Evolutionary conservation across 108 stramenopile genomes (phyloP).

Genomic region (Skeletonema costatum): DNA sequence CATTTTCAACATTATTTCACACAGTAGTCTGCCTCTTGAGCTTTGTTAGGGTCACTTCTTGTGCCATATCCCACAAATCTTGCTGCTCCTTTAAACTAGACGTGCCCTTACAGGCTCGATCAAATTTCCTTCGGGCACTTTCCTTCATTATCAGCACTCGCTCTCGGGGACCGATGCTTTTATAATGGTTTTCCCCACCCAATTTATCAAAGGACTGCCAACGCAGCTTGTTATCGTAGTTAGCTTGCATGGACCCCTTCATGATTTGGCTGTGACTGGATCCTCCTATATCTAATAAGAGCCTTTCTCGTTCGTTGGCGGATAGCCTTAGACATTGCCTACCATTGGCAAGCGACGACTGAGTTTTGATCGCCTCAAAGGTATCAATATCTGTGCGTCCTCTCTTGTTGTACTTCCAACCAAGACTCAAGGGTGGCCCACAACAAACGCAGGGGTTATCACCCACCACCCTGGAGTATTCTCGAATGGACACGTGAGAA

Average conservation of each 20-base stretch:
- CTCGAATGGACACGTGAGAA: slow-evolving; percentile 30
- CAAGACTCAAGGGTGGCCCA: slow-evolving; percentile 66
- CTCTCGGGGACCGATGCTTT: slow-evolving; percentile 25
- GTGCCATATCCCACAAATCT: neutral
- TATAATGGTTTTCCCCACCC: slow-evolving; percentile 26
- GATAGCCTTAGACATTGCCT: slow-evolving; percentile 17
- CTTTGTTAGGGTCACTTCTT: neutral
- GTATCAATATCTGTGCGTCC: slow-evolving; percentile 34
- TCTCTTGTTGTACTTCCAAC: slow-evolving; percentile 59
- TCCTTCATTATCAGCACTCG: slow-evolving; percentile 40
- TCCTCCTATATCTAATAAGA: slow-evolving; percentile 30
- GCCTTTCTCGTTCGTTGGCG: slow-evolving; percentile 19
- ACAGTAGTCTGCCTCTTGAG: neutral
- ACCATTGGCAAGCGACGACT: neutral
- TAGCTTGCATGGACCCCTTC: slow-evolving; percentile 24
- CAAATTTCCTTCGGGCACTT: slow-evolving; percentile 40
- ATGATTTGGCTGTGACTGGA: slow-evolving; percentile 26
- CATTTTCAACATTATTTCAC: neutral
- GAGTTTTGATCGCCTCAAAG: slow-evolving; percentile 29
- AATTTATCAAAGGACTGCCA: slow-evolving; percentile 30
- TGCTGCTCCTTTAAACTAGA: slow-evolving; percentile 30
- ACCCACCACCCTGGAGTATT: slow-evolving; percentile 45
- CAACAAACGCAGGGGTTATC: slow-evolving; percentile 66
- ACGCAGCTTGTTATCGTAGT: slow-evolving; percentile 22
- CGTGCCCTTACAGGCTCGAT: slow-evolving; percentile 24